Evolutionary conservation across 805 yeast species (phyloP), one percentile per base, ranked within the genome.

Genomic region (Ogataea salicorniae): DNA sequence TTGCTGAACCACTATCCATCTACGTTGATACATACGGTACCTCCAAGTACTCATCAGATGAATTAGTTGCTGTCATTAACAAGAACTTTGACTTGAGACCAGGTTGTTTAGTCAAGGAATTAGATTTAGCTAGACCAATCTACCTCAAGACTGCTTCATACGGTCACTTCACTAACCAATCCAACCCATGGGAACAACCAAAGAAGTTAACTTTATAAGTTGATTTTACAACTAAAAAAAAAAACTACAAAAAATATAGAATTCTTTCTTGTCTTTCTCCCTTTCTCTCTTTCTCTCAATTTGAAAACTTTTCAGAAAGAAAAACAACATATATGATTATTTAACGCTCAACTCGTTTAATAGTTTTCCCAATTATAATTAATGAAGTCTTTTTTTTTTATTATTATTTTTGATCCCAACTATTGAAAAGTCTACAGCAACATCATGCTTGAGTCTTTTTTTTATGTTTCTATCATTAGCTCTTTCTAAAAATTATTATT

Each of bases 161-260:
- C 74, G 99, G 99, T 71, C 99, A 94, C 77, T 94, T 94, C 87
- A 94, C 99, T 70, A 88, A 94, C 86, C 99, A 92, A 81, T 85
- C 84, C 68, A 87, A 89, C 84, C 78, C 97, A 66, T 94, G 99
- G 99, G 99, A 94, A 81, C 83, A 87, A 76, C 96, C 97, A 75
- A 89, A 85, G 78, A 75, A 76, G 62, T 80, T 87, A 71, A 73
- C 71, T 60, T 77, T 75, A 53, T 85, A 82, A 73, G 51, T 58
- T 15, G n/a, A 34, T 16, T 39, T 39, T 20, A 20, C 3, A 20
- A 20, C 20, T 20, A 41, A 22, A 34, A 41, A 14, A 41, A 41
- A 35, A 42, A n/a, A n/a, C n/a, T 17, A 13, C 23, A 41, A 41
- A 33, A 41, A 7, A 22, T 9, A 34, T 15, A 16, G 26, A 18